A percentile compares a stretch with the other conserved stretches of the same genome.
phyloP scores from a whole-genome alignment of 495 filamentous ascomycete genomes.

The Penicillium samsonianum region DNA sequence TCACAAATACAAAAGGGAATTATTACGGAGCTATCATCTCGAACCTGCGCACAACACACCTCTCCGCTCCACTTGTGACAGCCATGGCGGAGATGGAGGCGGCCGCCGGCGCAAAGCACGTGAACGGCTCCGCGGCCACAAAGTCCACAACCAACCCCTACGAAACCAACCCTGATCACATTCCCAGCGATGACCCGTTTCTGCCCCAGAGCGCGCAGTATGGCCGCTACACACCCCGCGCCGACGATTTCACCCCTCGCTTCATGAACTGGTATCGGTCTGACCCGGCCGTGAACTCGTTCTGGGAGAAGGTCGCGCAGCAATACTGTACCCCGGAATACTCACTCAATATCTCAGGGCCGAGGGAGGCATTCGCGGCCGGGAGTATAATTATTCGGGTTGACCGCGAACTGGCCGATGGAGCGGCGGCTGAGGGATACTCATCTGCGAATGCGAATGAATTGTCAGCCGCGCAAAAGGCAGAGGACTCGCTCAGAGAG shows the following conservation, averaged over 20 bases:
- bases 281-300: conserved; percentile 32
- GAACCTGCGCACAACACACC: not conserved
- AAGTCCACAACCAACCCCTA: conserved; percentile 32
- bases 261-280: conserved; percentile 39
- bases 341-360: conserved; percentile 36
- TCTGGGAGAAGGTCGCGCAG: conserved; percentile 40
- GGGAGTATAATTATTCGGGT: conserved; percentile 45
- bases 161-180: conserved; percentile 36
- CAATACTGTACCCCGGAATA: conserved; percentile 36
- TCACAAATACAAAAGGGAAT: not conserved
- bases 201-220: conserved; percentile 39
- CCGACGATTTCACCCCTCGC: conserved; percentile 42
- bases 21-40: not conserved
- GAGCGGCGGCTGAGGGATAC: conserved; percentile 32
- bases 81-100: conserved; percentile 32
- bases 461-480: conserved; percentile 40
- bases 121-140: conserved; percentile 29
- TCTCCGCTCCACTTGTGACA: conserved; percentile 5
- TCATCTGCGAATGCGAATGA: conserved; percentile 63
- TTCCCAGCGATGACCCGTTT: conserved; percentile 43
- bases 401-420: conserved; percentile 33
- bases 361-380: conserved; percentile 40
- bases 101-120: conserved; percentile 24
- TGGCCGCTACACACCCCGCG: conserved; percentile 44
- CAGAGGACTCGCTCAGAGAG: conserved; percentile 36